These are phyloP conservation scores for Trichoderma reesei DNA, from an alignment of 495 filamentous ascomycete species.

Conservation along the genomic window DNA sequence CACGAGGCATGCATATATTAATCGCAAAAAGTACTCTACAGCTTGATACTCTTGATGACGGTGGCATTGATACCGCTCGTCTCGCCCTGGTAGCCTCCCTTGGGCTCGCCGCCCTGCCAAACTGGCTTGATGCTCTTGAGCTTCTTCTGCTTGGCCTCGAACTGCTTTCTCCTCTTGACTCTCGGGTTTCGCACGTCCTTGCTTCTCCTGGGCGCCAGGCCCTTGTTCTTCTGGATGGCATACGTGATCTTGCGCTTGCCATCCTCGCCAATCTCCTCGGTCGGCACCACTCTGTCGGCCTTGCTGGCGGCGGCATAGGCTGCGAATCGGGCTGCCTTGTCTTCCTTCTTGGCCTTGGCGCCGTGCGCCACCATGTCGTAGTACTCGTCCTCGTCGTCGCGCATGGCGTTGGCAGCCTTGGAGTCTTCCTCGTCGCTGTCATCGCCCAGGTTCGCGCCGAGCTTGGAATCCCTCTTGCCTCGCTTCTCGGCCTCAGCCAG, in stretches of 20 bases:
- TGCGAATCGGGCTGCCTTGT: constrained; percentile 47
- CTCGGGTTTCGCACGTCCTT: constrained; percentile 91
- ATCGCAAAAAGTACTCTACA: constrained; percentile 34
- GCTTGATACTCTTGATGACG: constrained; percentile 85
- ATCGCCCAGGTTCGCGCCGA: constrained; percentile 50
- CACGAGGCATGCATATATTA: neutral
- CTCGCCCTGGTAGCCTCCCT: constrained; percentile 85
- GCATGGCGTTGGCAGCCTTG: constrained; percentile 29
- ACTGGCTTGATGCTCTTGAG: constrained; percentile 68
- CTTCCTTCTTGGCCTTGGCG: constrained; percentile 61
- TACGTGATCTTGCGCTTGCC: constrained; percentile 87
- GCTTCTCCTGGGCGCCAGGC: constrained; percentile 74
- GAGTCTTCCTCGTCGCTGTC: constrained; percentile 57
- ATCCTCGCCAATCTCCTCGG: constrained; percentile 54
- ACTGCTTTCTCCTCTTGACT: constrained; percentile 96
- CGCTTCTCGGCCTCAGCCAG: constrained; percentile 79
- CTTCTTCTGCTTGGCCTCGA: constrained; percentile 91
- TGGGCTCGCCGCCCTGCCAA: constrained; percentile 80
- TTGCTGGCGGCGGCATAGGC: constrained; percentile 34
- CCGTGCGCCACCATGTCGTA: constrained; percentile 75
- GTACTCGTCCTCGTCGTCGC: constrained; percentile 67
- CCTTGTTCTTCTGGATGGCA: constrained; percentile 94
- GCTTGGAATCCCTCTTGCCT: constrained; percentile 54
- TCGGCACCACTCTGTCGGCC: constrained; percentile 47
- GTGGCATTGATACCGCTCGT: constrained; percentile 90